Percentiles rank a stretch among this genome's conserved stretches.
Evolutionary conservation across 2,329 filamentous ascomycete genomes (phyloP).

Genomic region (Talaromyces atroroseus): DNA sequence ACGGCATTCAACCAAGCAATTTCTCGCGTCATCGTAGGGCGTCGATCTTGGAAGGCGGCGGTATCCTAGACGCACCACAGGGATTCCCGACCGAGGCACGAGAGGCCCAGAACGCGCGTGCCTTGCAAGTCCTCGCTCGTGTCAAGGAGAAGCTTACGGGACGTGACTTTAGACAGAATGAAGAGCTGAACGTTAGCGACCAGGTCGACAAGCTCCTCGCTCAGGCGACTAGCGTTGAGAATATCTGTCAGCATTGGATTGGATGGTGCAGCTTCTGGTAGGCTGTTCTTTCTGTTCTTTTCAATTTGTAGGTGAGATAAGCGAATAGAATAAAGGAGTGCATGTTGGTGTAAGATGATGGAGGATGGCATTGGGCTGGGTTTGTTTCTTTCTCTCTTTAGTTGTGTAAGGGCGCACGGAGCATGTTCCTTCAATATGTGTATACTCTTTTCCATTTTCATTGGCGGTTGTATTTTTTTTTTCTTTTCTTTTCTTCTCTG

Average conservation of each 20-base stretch:
- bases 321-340: too few species aligned
- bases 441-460: constrained; percentile 1
- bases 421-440: neutral
- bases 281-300: neutral
- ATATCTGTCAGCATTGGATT: constrained; percentile 97
- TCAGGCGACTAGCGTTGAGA: constrained; percentile 94
- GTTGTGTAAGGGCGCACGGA: constrained; percentile 4
- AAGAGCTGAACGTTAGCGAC: constrained; percentile 76
- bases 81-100: constrained; percentile 40
- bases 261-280: constrained; percentile 99
- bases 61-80: constrained; percentile 40
- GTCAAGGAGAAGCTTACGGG: constrained; percentile 96
- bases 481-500: neutral
- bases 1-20: constrained; percentile 58
- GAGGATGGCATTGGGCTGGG: neutral
- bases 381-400: constrained; percentile 5
- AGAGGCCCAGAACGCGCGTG: constrained; percentile 89
- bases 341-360: constrained; percentile 1
- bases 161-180: constrained; percentile 77
- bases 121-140: constrained; percentile 81
- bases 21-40: constrained; percentile 61
- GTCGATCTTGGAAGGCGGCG: constrained; percentile 60
- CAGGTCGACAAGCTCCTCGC: constrained; percentile 94
- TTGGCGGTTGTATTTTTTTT: too few species aligned
- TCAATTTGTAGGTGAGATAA: neutral